Evolutionary conservation across 2,329 filamentous ascomycete species (phyloP), one percentile per base, ranked within the genome.

Genomic region (Hysterium pulicare): DNA sequence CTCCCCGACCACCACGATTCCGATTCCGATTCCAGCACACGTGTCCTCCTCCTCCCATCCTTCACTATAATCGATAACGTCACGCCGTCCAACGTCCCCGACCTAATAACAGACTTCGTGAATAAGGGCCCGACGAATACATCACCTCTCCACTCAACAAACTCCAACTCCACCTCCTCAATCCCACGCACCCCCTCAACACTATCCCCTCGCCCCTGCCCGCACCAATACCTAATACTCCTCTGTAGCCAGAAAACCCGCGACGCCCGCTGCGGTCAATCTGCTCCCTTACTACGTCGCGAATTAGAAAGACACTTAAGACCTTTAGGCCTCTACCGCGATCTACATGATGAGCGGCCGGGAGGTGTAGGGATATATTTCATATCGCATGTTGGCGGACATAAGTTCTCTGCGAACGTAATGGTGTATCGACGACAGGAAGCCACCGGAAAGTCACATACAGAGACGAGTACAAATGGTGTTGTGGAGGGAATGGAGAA

Each of bases 361-460:
- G 91, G 91, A 9, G 93, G 93, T 10, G 91, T 96, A 5, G 91
- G 89, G 0, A 87, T 98, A 51, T 95, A 95, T 71, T 97, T 96
- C 63, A 94, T 97, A 61, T 91, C 83, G 53, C 93, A 98, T 61
- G 90, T 96, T 2, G 93, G 93, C 21, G 93, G 93, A 0, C 93
- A 98, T 73, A 96, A 96, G 72, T 97, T 95, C 70, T 83, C 84
- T 35, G 93, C 93, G 21, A 98, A 98, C 58, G 82, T 97, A 55
- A 87, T 98, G 73, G 76, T 98, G 1, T 97, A 98, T 66, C 79
- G 93, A 8, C 77, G 78, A 15, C 73, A 75, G 6, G 68, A 62
- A 13, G 42, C 50, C 39, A 33, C 7, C 8, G 55, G 4, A 52
- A 48, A 6, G 38, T 23, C 7, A 38, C 20, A 5, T 38, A n/a